phyloP scores from a whole-genome alignment of 179 eudicot genomes.

The Heliamphora pulchella region DNA sequence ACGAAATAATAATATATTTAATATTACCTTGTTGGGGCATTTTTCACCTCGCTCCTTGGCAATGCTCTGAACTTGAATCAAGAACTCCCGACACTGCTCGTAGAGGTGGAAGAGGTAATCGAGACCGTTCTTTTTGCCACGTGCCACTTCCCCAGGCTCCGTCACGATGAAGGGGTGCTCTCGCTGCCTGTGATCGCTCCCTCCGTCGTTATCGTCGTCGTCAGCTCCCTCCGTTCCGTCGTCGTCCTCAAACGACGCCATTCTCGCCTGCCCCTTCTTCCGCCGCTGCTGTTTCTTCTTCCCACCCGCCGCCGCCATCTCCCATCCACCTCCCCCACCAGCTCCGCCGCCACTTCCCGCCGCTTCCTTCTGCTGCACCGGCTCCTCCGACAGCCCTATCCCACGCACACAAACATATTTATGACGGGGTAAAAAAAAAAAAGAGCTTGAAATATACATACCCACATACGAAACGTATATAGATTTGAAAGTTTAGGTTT shows the following conservation, averaged over 20 bases:
- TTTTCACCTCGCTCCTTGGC: conserved; percentile 95
- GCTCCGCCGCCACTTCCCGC: conserved; percentile 67
- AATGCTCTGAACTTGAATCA: conserved; percentile 77
- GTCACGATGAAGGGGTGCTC: conserved; percentile 98
- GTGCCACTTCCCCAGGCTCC: conserved; percentile 98
- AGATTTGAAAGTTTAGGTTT: too few relatives aligned
- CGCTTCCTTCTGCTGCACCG: conserved; percentile 66
- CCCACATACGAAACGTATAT: too few relatives aligned
- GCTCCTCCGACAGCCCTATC: conserved; percentile 78
- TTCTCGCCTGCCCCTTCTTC: conserved; percentile 23
- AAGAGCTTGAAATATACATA: background rate
- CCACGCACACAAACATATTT: background rate
- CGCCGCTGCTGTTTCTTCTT: conserved; percentile 32
- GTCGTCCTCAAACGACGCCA: conserved; percentile 23
- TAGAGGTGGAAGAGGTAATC: conserved; percentile 90
- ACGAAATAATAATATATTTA: too few relatives aligned
- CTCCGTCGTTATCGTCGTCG: conserved; percentile 24
- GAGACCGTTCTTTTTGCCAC: conserved; percentile 96
- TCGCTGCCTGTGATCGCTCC: conserved; percentile 55
- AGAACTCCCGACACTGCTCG: conserved; percentile 88
- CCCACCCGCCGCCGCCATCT: conserved; percentile 33
- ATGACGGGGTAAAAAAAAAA: background rate
- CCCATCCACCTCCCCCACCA: conserved; percentile 61
- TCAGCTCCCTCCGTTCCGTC: conserved; percentile 35
- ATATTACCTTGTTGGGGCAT: conserved; percentile 84